phyloP scores from a whole-genome alignment of 2,329 filamentous ascomycete genomes.

The Penicillium italicum region DNA sequence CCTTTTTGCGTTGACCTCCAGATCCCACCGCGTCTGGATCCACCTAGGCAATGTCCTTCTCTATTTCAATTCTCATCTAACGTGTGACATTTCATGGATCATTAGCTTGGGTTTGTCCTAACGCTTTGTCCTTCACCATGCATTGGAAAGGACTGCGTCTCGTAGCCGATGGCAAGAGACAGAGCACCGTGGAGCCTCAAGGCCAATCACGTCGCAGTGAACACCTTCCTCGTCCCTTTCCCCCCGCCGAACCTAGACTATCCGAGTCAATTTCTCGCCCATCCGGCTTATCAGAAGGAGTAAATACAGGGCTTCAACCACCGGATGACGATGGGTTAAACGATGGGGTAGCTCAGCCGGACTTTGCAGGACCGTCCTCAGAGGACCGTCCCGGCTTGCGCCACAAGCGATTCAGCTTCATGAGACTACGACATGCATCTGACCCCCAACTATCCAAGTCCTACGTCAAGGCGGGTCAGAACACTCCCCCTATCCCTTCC shows the following conservation, averaged over 20 bases:
- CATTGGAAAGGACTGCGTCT: constrained; percentile 42
- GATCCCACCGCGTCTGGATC: constrained; percentile 26
- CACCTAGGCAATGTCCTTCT: constrained; percentile 15
- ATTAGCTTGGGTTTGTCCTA: neutral
- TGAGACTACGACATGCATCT: constrained; percentile 87
- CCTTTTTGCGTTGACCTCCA: constrained; percentile 27
- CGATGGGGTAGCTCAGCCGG: constrained; percentile 15
- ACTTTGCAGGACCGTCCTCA: constrained; percentile 16
- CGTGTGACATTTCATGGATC: constrained; percentile 3
- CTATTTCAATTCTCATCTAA: neutral
- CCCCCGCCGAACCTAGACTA: constrained; percentile 31
- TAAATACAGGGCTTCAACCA: constrained; percentile 12
- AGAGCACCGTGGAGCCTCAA: constrained; percentile 31
- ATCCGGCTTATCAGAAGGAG: constrained; percentile 14
- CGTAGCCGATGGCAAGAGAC: constrained; percentile 36
- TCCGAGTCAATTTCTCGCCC: constrained; percentile 37
- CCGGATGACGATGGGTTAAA: constrained; percentile 14
- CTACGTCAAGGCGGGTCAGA: constrained; percentile 62
- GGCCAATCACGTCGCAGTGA: constrained; percentile 35
- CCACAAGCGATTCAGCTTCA: constrained; percentile 58
- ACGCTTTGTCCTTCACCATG: constrained; percentile 29
- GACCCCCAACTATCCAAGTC: constrained; percentile 82
- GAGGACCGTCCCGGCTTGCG: constrained; percentile 27
- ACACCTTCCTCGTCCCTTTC: constrained; percentile 35
- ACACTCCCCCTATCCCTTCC: constrained; percentile 42